Conservation (phyloP, 768 basidiomycete species). For the Xerocomus brunneocitrinus region DNA sequence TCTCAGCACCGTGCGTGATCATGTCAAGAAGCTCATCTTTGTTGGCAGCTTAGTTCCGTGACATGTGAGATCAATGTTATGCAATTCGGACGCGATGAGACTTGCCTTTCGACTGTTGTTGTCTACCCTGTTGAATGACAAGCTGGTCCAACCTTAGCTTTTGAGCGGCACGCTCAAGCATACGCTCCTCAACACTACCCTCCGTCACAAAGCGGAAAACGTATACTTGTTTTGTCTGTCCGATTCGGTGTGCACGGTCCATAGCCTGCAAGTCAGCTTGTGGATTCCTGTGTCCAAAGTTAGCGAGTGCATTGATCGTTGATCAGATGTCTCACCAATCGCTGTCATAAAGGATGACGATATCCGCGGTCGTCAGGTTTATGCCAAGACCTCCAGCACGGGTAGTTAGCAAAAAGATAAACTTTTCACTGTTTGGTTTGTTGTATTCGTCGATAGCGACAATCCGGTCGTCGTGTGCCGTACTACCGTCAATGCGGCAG, state of each 20-base stretch:
- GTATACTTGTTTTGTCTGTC: constrained; percentile 96
- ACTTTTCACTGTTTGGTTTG: constrained; percentile 88
- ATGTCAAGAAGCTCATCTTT: constrained; percentile 98
- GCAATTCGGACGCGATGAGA: background rate
- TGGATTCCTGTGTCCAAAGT: constrained; percentile 66
- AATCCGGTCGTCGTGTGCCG: constrained; percentile 95
- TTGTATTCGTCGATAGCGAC: constrained; percentile 97
- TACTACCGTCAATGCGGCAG: constrained; percentile 94
- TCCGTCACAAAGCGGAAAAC: constrained; percentile 97
- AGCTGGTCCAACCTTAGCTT: constrained; percentile 93
- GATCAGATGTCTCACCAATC: constrained; percentile 66
- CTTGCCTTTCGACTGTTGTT: constrained; percentile 73
- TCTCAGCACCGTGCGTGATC: constrained; percentile 97
- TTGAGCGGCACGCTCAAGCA: constrained; percentile 92
- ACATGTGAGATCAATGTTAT: background rate
- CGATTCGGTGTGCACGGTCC: constrained; percentile 96
- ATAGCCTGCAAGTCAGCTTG: constrained; percentile 99
- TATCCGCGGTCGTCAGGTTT: constrained; percentile 90
- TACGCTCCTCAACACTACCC: constrained; percentile 92
- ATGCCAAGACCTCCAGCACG: constrained; percentile 97
- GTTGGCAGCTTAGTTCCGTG: constrained; percentile 58
- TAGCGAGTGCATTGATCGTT: background rate
- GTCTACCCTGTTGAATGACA: constrained; percentile 93
- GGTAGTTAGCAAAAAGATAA: constrained; percentile 94
- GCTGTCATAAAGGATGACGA: constrained; percentile 93